A percentile compares a stretch with the other conserved stretches of the same genome.
phyloP scores from a whole-genome alignment of 2,329 filamentous ascomycete species.

The Intubia oerlemansii region DNA sequence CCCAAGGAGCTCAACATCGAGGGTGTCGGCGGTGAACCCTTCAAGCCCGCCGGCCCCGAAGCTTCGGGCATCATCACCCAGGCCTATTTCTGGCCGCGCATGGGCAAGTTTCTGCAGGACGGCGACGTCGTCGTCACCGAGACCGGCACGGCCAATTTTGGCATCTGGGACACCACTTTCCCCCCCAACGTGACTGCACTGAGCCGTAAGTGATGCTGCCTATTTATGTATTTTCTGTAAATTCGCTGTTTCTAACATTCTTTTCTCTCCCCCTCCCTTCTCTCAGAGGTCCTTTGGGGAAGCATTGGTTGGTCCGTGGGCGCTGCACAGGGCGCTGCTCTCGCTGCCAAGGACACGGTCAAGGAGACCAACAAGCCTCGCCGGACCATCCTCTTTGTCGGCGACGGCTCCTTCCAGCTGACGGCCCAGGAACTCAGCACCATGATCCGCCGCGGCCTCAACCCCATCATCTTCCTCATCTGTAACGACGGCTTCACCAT shows the following conservation, averaged over 20 bases:
- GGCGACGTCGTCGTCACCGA: constrained; percentile 69
- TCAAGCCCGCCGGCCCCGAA: constrained; percentile 14
- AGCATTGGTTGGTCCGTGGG: constrained; percentile 40
- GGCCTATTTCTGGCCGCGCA: constrained; percentile 8
- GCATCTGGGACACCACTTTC: constrained; percentile 70
- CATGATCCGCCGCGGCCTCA: constrained; percentile 55
- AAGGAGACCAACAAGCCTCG: constrained; percentile 21
- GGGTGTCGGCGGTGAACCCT: constrained; percentile 10
- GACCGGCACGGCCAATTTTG: constrained; percentile 75
- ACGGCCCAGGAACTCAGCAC: constrained; percentile 70
- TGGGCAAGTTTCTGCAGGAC: constrained; percentile 14
- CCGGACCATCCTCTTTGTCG: constrained; percentile 68
- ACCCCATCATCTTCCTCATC: constrained; percentile 66
- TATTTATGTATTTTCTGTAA: no score
- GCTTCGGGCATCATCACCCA: constrained; percentile 7
- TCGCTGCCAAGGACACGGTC: constrained; percentile 38
- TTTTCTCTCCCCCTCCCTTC: neutral
- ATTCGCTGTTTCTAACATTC: no score
- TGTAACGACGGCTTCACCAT: constrained; percentile 83
- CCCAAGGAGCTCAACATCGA: constrained; percentile 33
- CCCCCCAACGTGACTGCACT: constrained; percentile 42
- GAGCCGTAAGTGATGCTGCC: constrained; percentile 27
- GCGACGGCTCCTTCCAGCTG: constrained; percentile 71
- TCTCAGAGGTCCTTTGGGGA: constrained; percentile 32
- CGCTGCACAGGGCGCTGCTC: constrained; percentile 42